Evolutionary conservation across 805 yeast genomes (phyloP).

Genomic region (Saccharomyces eubayanus): DNA sequence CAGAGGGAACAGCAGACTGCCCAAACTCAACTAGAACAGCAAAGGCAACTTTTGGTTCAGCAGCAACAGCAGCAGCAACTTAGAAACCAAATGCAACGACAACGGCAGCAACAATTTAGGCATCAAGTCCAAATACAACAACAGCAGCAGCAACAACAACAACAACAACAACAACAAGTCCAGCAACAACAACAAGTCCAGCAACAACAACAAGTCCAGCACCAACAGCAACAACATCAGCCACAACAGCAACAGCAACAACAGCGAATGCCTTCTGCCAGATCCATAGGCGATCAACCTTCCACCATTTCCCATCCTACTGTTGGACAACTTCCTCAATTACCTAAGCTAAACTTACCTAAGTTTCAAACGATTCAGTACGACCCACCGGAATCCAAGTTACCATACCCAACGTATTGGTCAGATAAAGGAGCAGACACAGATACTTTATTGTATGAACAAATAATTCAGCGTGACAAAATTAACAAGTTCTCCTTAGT

Average conservation of each 20-base stretch:
- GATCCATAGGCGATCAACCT: neutral
- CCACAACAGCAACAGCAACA: constrained; percentile 10
- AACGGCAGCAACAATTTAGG: constrained; percentile 4
- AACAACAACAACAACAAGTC: constrained; percentile 9
- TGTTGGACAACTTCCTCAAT: constrained; percentile 22
- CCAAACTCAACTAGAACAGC: constrained; percentile 5
- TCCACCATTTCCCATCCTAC: constrained; percentile 24
- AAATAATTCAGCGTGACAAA: constrained; percentile 39
- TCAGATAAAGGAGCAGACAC: constrained; percentile 38
- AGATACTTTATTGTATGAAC: constrained; percentile 53
- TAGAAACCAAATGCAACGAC: constrained; percentile 6
- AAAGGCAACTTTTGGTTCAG: neutral
- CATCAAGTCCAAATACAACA: constrained; percentile 5
- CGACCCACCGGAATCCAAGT: constrained; percentile 33
- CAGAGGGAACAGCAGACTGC: constrained; percentile 9
- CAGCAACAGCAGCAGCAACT: constrained; percentile 5
- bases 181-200: constrained; percentile 11
- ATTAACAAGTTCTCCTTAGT: constrained; percentile 19
- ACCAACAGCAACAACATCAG: constrained; percentile 12
- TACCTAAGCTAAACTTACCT: constrained; percentile 23
- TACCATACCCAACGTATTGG: constrained; percentile 41
- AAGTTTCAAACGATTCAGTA: constrained; percentile 24
- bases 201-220: constrained; percentile 13
- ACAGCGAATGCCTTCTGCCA: constrained; percentile 8
- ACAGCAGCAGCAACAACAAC: constrained; percentile 5